Conservation (phyloP, 202 grass and related monocot species). For the Panicum hallii region DNA sequence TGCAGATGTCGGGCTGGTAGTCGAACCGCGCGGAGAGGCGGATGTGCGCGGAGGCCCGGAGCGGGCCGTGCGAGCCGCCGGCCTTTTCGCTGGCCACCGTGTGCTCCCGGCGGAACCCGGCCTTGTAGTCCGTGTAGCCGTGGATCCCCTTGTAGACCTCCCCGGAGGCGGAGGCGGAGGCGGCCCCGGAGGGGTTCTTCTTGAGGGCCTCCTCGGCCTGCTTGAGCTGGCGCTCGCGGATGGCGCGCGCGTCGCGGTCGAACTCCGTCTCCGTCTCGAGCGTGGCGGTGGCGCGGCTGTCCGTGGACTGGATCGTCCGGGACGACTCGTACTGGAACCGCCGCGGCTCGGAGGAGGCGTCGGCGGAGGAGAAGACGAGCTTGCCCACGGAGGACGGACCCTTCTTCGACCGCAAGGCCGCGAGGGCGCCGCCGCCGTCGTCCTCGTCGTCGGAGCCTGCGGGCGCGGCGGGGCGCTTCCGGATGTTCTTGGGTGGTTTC, state of each 20-base stretch:
- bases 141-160: slow-evolving; percentile 88
- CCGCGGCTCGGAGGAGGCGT: slow-evolving; percentile 43
- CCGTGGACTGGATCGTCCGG: slow-evolving; percentile 78
- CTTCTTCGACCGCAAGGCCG: slow-evolving; percentile 42
- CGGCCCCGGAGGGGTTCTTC: slow-evolving; percentile 48
- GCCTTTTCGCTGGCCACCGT: slow-evolving; percentile 91
- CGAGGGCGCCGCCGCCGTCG: slow-evolving; percentile 43
- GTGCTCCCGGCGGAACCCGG: slow-evolving; percentile 87
- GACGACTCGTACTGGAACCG: slow-evolving; percentile 87
- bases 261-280: slow-evolving; percentile 91
- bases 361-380: slow-evolving; percentile 60
- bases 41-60: slow-evolving; percentile 80
- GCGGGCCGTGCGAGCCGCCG: slow-evolving; percentile 75
- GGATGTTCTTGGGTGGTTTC: slow-evolving; percentile 56
- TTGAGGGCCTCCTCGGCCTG: slow-evolving; percentile 65
- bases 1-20: slow-evolving; percentile 96
- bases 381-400: slow-evolving; percentile 27
- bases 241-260: slow-evolving; percentile 78
- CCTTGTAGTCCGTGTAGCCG: slow-evolving; percentile 90
- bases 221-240: slow-evolving; percentile 86
- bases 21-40: slow-evolving; percentile 80
- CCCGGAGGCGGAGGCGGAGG: slow-evolving; percentile 13
- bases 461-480: slow-evolving; percentile 44
- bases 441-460: slow-evolving; percentile 42
- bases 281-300: slow-evolving; percentile 78